A percentile compares a stretch with the other conserved stretches of the same genome.
Evolutionary conservation across 2,329 filamentous ascomycete genomes (phyloP).

Genomic region (Fusarium longipes): DNA sequence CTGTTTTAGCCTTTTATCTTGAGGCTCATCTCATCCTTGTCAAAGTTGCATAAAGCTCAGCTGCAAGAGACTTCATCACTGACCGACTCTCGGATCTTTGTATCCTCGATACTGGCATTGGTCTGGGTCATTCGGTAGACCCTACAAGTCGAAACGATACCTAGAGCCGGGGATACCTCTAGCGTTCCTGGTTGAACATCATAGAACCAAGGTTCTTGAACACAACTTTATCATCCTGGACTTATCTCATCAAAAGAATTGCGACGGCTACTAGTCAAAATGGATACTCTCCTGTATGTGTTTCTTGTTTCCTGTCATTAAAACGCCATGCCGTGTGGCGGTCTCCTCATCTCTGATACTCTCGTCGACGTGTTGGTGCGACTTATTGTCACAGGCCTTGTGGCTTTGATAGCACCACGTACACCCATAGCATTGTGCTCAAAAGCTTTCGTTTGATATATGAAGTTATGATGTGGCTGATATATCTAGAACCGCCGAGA

Average conservation of each 20-base stretch:
- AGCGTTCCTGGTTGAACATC: background rate
- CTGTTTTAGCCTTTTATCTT: conserved; percentile 7
- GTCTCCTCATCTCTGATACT: background rate
- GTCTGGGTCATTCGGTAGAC: background rate
- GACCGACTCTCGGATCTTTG: background rate
- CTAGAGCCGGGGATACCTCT: background rate
- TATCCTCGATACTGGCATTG: background rate
- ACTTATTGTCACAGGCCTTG: background rate
- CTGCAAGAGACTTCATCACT: background rate
- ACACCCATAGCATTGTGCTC: background rate
- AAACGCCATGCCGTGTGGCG: background rate
- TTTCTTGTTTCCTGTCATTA: background rate
- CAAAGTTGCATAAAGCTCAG: conserved; percentile 14
- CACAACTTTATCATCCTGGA: background rate
- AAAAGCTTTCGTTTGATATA: background rate
- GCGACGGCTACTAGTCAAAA: conserved; percentile 47
- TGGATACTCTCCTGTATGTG: conserved; percentile 73
- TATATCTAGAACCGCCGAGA: conserved; percentile 79
- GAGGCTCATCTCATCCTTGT: conserved; percentile 10
- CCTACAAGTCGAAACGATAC: background rate
- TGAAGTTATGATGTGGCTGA: conserved; percentile 26
- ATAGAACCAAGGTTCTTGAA: background rate
- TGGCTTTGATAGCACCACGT: background rate
- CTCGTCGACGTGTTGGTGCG: background rate
- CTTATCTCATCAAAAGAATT: background rate